phyloP scores from a whole-genome alignment of 129 eudicot species.

The Tagetes patula region DNA sequence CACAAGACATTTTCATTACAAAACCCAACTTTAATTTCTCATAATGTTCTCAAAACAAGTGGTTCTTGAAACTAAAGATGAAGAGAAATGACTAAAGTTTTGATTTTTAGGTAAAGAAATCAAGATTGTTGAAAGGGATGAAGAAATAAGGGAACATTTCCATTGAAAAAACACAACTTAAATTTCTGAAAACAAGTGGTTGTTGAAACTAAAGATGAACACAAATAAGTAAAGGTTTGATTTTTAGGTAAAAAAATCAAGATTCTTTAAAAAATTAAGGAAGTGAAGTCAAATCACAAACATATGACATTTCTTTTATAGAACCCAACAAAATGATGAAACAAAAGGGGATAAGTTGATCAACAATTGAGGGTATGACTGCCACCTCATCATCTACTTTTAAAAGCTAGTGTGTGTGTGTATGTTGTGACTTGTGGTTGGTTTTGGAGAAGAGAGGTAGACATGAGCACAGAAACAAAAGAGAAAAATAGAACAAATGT shows the following conservation, averaged over 20 bases:
- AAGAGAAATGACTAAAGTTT: not conserved
- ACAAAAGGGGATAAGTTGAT: constrained; percentile 44
- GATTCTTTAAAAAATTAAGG: constrained; percentile 28
- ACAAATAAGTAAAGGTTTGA: not conserved
- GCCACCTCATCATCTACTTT: constrained; percentile 62
- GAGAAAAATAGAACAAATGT: constrained; percentile 51
- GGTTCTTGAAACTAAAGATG: constrained; percentile 15
- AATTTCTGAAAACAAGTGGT: constrained; percentile 20
- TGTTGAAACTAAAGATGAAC: constrained; percentile 15
- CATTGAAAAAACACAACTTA: constrained; percentile 40
- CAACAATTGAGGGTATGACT: constrained; percentile 55
- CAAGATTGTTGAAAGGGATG: constrained; percentile 32
- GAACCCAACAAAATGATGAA: constrained; percentile 15
- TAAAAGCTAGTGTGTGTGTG: constrained; percentile 26
- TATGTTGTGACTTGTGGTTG: not conserved
- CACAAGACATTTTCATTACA: constrained; percentile 54
- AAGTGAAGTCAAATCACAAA: constrained; percentile 43
- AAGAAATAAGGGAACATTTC: constrained; percentile 36
- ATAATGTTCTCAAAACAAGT: constrained; percentile 20
- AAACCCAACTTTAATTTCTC: constrained; percentile 15
- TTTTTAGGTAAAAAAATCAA: constrained; percentile 20
- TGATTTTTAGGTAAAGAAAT: constrained; percentile 13
- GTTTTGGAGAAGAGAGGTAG: constrained; percentile 45
- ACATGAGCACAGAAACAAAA: constrained; percentile 69
- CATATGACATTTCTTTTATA: constrained; percentile 32